These are phyloP conservation scores for Sugiyamaella mastotermitis DNA, from an alignment of 805 yeast species.

Conservation along the genomic window DNA sequence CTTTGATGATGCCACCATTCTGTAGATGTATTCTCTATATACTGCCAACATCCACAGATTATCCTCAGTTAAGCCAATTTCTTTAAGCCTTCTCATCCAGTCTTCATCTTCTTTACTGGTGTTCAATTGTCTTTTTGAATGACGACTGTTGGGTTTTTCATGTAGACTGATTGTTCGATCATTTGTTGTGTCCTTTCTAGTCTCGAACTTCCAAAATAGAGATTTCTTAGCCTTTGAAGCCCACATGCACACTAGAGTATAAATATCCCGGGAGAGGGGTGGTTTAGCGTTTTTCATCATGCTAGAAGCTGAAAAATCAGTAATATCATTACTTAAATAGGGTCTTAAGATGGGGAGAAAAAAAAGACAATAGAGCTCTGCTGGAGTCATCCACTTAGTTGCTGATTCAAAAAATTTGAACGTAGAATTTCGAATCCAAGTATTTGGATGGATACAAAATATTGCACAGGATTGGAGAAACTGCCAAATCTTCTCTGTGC, in stretches of 20 bases:
- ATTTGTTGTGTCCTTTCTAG: neutral
- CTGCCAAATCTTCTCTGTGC: slow-evolving; percentile 49
- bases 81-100: slow-evolving; percentile 63
- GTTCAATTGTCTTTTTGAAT: neutral
- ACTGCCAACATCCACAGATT: slow-evolving; percentile 82
- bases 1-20: slow-evolving; percentile 8
- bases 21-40: slow-evolving; percentile 59
- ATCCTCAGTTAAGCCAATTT: slow-evolving; percentile 64
- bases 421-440: slow-evolving; percentile 71
- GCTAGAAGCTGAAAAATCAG: slow-evolving; percentile 58
- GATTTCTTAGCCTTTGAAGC: slow-evolving; percentile 58
- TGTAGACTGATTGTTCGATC: neutral
- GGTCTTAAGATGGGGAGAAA: slow-evolving; percentile 69
- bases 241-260: slow-evolving; percentile 64
- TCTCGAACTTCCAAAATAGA: slow-evolving; percentile 64
- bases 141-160: slow-evolving; percentile 2
- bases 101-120: slow-evolving; percentile 28
- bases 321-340: slow-evolving; percentile 69
- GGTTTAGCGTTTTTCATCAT: slow-evolving; percentile 61
- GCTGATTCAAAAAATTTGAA: slow-evolving; percentile 56
- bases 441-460: slow-evolving; percentile 78
- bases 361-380: slow-evolving; percentile 77
- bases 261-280: slow-evolving; percentile 63
- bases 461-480: slow-evolving; percentile 45
- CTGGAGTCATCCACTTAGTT: slow-evolving; percentile 55